These are phyloP conservation scores for Biancaea sappan DNA, from an alignment of 306 rosid species.

Conservation along the genomic window DNA sequence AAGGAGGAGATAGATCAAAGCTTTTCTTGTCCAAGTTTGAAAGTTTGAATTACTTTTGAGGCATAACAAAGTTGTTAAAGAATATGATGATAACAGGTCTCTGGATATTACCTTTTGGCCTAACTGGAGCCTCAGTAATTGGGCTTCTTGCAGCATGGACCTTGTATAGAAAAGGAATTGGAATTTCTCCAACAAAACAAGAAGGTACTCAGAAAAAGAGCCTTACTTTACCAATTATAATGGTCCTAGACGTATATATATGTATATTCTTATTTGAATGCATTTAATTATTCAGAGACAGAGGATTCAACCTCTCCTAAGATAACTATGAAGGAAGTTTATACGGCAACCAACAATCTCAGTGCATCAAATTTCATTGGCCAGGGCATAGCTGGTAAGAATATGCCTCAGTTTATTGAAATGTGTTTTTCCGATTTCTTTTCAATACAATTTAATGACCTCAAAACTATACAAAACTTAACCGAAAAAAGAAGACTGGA, in stretches of 20 bases:
- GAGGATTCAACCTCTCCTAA: constrained; percentile 42
- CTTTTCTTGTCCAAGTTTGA: neutral
- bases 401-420: neutral
- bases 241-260: neutral
- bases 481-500: neutral
- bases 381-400: constrained; percentile 69
- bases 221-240: neutral
- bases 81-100: constrained; percentile 37
- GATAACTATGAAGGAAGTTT: constrained; percentile 49
- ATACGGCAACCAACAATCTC: constrained; percentile 53
- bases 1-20: neutral
- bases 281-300: constrained; percentile 18
- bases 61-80: constrained; percentile 1
- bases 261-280: constrained; percentile 29
- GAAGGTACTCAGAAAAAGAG: constrained; percentile 31
- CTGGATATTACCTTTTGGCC: constrained; percentile 47
- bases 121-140: constrained; percentile 33
- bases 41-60: constrained; percentile 15
- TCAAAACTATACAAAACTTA: constrained; percentile 4
- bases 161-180: constrained; percentile 33
- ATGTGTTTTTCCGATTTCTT: neutral
- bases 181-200: neutral
- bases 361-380: constrained; percentile 56
- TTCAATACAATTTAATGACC: neutral
- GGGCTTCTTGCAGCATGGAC: constrained; percentile 35